phyloP scores from a whole-genome alignment of 805 yeast species.

The Lachancea sp. region DNA sequence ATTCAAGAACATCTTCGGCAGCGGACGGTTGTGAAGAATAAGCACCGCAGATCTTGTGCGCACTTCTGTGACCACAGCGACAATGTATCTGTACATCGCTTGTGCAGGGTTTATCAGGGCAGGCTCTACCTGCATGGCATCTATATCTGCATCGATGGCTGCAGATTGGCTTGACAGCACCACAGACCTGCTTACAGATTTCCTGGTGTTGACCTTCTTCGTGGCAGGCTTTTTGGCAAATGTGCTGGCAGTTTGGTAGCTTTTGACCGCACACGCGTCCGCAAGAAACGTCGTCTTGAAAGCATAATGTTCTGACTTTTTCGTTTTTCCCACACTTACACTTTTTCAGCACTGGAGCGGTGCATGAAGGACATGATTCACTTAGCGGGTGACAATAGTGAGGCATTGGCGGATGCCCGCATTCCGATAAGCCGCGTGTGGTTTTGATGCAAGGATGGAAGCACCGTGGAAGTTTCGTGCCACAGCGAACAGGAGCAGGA shows the following conservation, averaged over 20 bases:
- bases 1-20: slow-evolving; percentile 40
- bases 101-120: slow-evolving; percentile 51
- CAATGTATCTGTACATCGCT: slow-evolving; percentile 49
- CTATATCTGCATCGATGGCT: slow-evolving; percentile 57
- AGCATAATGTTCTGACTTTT: slow-evolving; percentile 57
- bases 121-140: slow-evolving; percentile 57
- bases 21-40: slow-evolving; percentile 29
- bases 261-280: slow-evolving; percentile 52
- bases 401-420: slow-evolving; percentile 67
- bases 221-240: slow-evolving; percentile 53
- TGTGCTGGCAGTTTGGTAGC: slow-evolving; percentile 44
- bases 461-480: slow-evolving; percentile 61
- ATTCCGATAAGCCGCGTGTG: slow-evolving; percentile 33
- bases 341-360: slow-evolving; percentile 46
- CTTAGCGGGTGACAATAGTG: slow-evolving; percentile 73
- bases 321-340: slow-evolving; percentile 58
- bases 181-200: slow-evolving; percentile 57
- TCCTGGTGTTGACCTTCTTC: slow-evolving; percentile 50
- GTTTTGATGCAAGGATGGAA: slow-evolving; percentile 55
- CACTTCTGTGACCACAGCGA: slow-evolving; percentile 53
- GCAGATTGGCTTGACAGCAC: slow-evolving; percentile 45
- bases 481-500: slow-evolving; percentile 82
- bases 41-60: slow-evolving; percentile 52
- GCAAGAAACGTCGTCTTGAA: slow-evolving; percentile 63
- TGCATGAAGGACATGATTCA: slow-evolving; percentile 69